Evolutionary conservation across 1,284 basidiomycete species (phyloP), one percentile per base, ranked within the genome.

Genomic region (Coniophora puteana): DNA sequence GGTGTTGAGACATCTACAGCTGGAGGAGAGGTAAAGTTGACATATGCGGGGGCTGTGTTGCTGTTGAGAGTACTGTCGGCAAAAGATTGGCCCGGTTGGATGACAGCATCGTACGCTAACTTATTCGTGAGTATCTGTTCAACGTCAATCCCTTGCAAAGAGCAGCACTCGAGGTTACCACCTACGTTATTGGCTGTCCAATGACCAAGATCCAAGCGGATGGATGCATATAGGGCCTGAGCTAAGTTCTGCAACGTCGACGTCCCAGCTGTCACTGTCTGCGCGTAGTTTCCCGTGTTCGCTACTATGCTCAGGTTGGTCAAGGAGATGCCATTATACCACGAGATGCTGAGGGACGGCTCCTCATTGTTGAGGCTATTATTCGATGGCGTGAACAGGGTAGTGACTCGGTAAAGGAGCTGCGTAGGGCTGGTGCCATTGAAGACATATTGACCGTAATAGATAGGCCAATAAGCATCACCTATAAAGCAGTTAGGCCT

Each of bases 161-260:
- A n/a, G n/a, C n/a, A n/a, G n/a, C n/a, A n/a, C n/a, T n/a, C n/a
- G n/a, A n/a, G n/a, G n/a, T n/a, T n/a, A 17, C 17, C 8, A 27
- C 26, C n/a, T n/a, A 33, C 31, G 17, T 33, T 33, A 33, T 33
- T 33, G 8, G 31, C 10, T 8, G 31, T 33, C 31, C 31, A 33
- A 33, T 33, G 31, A 8, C 31, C 31, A 8, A 33, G 8, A 17
- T 33, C 31, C 31, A 33, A 12, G 11, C 31, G 31, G 10, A 33
- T 17, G 11, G 31, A 8, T 17, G 31, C 31, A 33, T 33, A 33
- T 10, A 33, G 17, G 8, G 16, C 31, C 16, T 33, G 31, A 10
- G 31, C 31, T 8, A 33, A 17, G 17, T 33, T 33, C 31, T 33
- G 31, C 10, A 33, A 16, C 31, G 31, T 33, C 8, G 10, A 8